Evolutionary conservation across 2,329 filamentous ascomycete genomes (phyloP), one percentile per base, ranked within the genome.

Genomic region (Tolypocladium cylindrosporum): DNA sequence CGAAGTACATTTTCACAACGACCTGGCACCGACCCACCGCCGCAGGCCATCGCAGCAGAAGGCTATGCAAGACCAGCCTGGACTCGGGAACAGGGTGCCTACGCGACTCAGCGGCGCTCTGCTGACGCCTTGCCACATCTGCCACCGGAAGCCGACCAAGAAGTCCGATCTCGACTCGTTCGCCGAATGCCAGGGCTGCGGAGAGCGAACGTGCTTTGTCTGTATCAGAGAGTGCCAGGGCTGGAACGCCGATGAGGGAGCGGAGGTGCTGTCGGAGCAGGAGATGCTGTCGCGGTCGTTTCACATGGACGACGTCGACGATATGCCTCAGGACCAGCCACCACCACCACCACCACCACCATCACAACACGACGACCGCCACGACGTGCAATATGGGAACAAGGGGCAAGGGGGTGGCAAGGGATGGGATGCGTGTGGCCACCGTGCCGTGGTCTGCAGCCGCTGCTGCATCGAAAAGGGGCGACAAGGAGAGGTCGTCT

Each of bases 401-500:
- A 61, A 64, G 31, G 41, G 40, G n/a, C 39, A 14, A 3, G 39
- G 51, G 52, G 36, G 37, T 21, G 40, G 50, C 39, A 55, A 67
- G 55, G 72, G 72, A n/a, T 78, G 75, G 73, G 65, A 68, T 0
- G 71, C 68, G 0, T 68, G 66, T 37, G 77, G 77, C 9, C 82
- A 85, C 62, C 72, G 75, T 10, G 72, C 76, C 40, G 78, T 82
- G 63, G 75, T 89, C 3, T 90, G 87, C 67, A 88, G 86, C 66
- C 77, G 79, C 21, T 90, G 87, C 70, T 89, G 86, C 67, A 79
- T 88, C 3, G 87, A 90, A 67, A 77, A 76, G 31, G 86, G 85
- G 0, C 65, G 73, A 24, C 80, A 88, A 56, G 86, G 86, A 34
- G 85, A 89, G 54, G 79, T 88, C 6, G 80, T 84, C 59, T 90